Conservation (phyloP, 1,284 basidiomycete genomes). For the Rhodotorula sp. region DNA sequence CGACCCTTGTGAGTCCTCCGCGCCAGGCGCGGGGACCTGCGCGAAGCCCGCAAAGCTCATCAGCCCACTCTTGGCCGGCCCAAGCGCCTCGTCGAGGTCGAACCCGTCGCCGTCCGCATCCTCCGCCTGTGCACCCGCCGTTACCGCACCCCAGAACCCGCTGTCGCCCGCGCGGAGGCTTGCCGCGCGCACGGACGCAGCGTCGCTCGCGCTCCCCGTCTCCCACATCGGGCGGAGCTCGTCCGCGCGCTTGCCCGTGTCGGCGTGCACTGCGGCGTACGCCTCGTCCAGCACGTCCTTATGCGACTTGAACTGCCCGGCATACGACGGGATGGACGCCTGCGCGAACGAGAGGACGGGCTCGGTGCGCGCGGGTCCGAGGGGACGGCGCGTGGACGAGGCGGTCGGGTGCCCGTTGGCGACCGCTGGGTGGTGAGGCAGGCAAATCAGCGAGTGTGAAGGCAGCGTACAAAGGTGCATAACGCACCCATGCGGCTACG, state of each 20-base stretch:
- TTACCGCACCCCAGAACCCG: slow-evolving; percentile 5
- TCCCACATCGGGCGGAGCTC: slow-evolving; percentile 30
- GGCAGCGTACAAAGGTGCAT: too few relatives aligned
- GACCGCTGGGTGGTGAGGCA: not conserved
- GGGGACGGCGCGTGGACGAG: slow-evolving; percentile 21
- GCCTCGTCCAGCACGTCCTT: slow-evolving; percentile 20
- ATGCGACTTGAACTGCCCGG: slow-evolving; percentile 12
- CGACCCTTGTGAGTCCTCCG: slow-evolving; percentile 21
- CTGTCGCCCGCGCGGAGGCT: slow-evolving; percentile 8
- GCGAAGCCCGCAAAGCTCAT: not conserved
- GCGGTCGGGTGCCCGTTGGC: not conserved
- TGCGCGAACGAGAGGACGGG: slow-evolving; percentile 27
- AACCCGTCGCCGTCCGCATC: slow-evolving; percentile 32
- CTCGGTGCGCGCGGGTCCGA: slow-evolving; percentile 24
- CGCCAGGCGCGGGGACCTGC: not conserved
- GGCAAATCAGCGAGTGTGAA: not conserved
- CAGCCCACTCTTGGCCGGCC: not conserved
- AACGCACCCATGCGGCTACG: slow-evolving; percentile 17
- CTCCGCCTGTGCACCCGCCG: not conserved
- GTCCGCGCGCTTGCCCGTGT: slow-evolving; percentile 17
- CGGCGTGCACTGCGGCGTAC: slow-evolving; percentile 5
- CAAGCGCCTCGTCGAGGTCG: slow-evolving; percentile 38
- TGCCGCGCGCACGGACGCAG: not conserved
- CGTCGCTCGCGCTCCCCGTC: slow-evolving; percentile 9
- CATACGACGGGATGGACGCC: not conserved